Conservation (phyloP, 83 land plant species). For the Isoetes engelmannii region DNA sequence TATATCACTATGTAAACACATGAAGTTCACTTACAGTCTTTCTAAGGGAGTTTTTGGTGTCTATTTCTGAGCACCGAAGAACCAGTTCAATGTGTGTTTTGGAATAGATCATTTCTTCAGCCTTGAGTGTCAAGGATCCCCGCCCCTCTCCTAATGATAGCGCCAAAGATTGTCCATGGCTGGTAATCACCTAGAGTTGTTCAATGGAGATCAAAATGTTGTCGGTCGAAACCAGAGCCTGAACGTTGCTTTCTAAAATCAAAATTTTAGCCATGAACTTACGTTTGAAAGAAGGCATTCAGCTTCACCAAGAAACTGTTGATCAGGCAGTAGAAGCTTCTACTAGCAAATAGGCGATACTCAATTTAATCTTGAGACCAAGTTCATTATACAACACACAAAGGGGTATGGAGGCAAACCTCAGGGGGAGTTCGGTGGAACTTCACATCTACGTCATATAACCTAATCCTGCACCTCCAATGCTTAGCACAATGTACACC, state of each 20-base stretch:
- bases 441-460: slow-evolving; percentile 75
- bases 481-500: slow-evolving; percentile 1
- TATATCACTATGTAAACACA: background rate
- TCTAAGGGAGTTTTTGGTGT: slow-evolving; percentile 75
- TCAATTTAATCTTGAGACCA: background rate
- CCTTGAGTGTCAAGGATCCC: slow-evolving; percentile 51
- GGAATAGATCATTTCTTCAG: slow-evolving; percentile 54
- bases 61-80: slow-evolving; percentile 53
- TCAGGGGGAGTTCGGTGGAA: slow-evolving; percentile 51
- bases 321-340: slow-evolving; percentile 71
- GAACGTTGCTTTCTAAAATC: background rate
- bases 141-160: slow-evolving; percentile 30
- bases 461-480: slow-evolving; percentile 52
- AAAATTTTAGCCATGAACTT: background rate
- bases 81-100: slow-evolving; percentile 52
- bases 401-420: slow-evolving; percentile 36
- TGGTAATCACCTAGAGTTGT: slow-evolving; percentile 53
- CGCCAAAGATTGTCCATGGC: slow-evolving; percentile 42
- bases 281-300: slow-evolving; percentile 70
- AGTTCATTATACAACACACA: background rate
- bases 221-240: background rate
- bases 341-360: slow-evolving; percentile 21
- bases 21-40: slow-evolving; percentile 54
- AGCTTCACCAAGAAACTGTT: slow-evolving; percentile 78
- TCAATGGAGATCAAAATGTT: background rate